Evolutionary conservation across 2,329 filamentous ascomycete genomes (phyloP).

Genomic region (Elsinoe fawcettii): DNA sequence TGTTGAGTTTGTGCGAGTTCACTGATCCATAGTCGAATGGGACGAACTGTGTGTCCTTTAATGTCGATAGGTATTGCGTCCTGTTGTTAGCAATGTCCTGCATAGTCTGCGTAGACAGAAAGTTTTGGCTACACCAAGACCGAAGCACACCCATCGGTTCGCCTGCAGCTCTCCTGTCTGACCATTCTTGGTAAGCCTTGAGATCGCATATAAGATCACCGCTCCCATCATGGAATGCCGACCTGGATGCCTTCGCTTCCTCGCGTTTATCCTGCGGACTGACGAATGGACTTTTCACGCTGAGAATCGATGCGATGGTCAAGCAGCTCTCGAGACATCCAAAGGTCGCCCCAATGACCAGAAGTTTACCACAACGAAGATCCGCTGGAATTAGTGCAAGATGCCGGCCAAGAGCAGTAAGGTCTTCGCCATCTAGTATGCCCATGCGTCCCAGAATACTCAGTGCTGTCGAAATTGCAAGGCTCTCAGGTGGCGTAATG

Average conservation of each 20-base stretch:
- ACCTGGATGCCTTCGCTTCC: slow-evolving; percentile 67
- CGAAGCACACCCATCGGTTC: slow-evolving; percentile 55
- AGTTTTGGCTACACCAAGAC: slow-evolving; percentile 76
- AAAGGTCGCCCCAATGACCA: slow-evolving; percentile 92
- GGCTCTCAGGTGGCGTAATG: slow-evolving; percentile 76
- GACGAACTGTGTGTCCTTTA: slow-evolving; percentile 79
- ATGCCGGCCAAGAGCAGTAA: slow-evolving; percentile 86
- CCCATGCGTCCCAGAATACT: slow-evolving; percentile 75
- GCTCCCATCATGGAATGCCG: slow-evolving; percentile 58
- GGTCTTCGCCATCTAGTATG: slow-evolving; percentile 72
- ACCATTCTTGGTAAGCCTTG: slow-evolving; percentile 76
- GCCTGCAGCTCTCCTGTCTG: slow-evolving; percentile 52
- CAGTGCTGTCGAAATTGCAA: slow-evolving; percentile 80
- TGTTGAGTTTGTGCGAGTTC: slow-evolving; percentile 34
- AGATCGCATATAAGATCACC: slow-evolving; percentile 87
- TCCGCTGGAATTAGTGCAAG: slow-evolving; percentile 94
- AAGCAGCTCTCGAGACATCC: slow-evolving; percentile 83
- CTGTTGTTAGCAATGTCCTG: slow-evolving; percentile 82
- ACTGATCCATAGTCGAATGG: slow-evolving; percentile 33
- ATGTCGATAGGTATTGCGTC: slow-evolving; percentile 74
- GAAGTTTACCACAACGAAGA: slow-evolving; percentile 83
- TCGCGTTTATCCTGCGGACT: slow-evolving; percentile 77
- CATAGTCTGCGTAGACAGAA: slow-evolving; percentile 73
- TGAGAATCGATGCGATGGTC: slow-evolving; percentile 87
- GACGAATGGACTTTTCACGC: slow-evolving; percentile 77